Base-by-base conservation (phyloP, 306 rosid species). In the Vigna nakashimae region DNA sequence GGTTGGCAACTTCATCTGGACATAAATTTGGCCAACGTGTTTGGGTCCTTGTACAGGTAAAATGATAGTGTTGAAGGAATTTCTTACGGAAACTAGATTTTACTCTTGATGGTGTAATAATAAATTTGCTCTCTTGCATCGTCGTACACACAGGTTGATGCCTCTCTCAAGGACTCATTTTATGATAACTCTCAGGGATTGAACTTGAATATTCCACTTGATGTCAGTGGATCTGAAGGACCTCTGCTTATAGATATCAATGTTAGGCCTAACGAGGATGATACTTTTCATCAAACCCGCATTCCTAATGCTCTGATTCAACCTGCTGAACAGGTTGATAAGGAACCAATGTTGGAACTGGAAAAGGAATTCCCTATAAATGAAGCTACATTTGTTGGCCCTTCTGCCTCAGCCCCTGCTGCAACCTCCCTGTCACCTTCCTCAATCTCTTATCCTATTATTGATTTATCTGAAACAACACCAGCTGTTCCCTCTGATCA, bases 11-110 rank as follows among this genome's bases (percentile, higher is more conserved):
- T 64, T 89, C 91, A 2, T 79, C 93, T 38, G 98, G 98, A 45
- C 89, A 88, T 53, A 85, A 57, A 77, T 96, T 91, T 87, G 99
- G 99, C 49, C 97, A 96, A 56, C 92, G 94, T 74, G 91, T 92
- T 69, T 96, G 99, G 99, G 98, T 92, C 60, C 87, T 85, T 57
- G 85, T 96, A 73, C 91, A 85, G 94, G 99, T 96, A 64, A 65
- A 82, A 42, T 72, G 68, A 8, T 42, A 13, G 34, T 45, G 58
- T 22, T 52, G 42, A 32, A 20, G 26, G n/a, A 74, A 5, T 67
- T 26, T 15, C 4, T 9, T 26, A 55, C 46, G 7, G 55, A 49
- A 60, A 5, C 40, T 16, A 14, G 58, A 32, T 22, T 13, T 74
- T 75, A 7, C 64, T 38, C 26, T 16, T 50, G 15, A 16, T 56